Evolutionary conservation across 257 asterid species (phyloP), one percentile per base, ranked within the genome.

Genomic region (Agastache rugosa): DNA sequence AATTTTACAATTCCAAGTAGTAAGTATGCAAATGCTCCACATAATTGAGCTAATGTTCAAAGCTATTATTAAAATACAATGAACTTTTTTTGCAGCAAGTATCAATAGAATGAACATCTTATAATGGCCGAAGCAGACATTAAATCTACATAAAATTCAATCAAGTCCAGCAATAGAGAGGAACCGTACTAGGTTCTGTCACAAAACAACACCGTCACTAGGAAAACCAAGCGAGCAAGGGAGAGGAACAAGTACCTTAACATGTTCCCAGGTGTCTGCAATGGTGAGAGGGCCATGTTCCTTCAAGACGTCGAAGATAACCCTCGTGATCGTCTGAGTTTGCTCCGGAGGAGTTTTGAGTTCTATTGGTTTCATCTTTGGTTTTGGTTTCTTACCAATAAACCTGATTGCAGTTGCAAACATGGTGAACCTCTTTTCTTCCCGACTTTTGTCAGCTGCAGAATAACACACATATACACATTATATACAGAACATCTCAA

Each of bases 361-460:
- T 75, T 92, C 95, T 74, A 88, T 90, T 0, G 96, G 97, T 64
- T 90, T 94, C 97, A 94, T 92, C 82, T 92, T 92, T 11, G 97
- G 96, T 82, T 92, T 92, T 45, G 99, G 93, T 64, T 92, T 92
- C 87, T 74, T 90, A 3, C 82, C 94, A 25, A 92, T 78, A 71
- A 68, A 87, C 80, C 97, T 85, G 19, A 92, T 91, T 73, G 86
- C 91, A 17, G 93, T 92, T 8, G 92, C 90, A 71, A 94, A 92
- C 97, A 92, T 92, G 81, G 10, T 76, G 79, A 65, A 44, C 65
- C 78, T 71, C 66, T 67, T 73, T 31, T 23, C 39, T 27, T 7
- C 23, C 71, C 37, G 5, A 23, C 17, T 53, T 47, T 20, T 48
- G 2, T 50, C 59, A 63, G 68, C 85, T 81, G 75, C 77, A 73